phyloP scores from a whole-genome alignment of 768 basidiomycete genomes.

The Leccinum incarnatum region DNA sequence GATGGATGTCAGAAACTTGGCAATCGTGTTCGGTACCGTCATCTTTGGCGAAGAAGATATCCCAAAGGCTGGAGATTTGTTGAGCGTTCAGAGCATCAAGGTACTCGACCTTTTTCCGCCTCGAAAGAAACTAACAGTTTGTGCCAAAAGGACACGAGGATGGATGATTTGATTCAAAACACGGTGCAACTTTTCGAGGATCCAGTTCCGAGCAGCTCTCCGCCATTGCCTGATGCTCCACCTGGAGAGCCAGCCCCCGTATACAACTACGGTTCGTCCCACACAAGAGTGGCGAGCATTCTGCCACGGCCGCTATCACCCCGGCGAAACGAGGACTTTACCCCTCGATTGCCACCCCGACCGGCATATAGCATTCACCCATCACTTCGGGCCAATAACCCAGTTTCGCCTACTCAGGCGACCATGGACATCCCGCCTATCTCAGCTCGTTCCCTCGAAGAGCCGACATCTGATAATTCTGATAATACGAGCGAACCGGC shows the following conservation, averaged over 20 bases:
- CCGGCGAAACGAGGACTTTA: conserved; percentile 58
- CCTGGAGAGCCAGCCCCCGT: conserved; percentile 56
- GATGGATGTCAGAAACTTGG: conserved; percentile 91
- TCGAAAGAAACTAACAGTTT: conserved; percentile 24
- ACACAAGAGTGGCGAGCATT: conserved; percentile 61
- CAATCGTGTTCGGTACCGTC: conserved; percentile 85
- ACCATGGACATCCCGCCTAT: conserved; percentile 32
- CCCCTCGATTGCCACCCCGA: conserved; percentile 64
- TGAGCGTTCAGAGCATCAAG: conserved; percentile 75
- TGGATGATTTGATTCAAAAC: conserved; percentile 84
- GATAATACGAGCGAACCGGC: conserved; percentile 1
- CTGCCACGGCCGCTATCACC: conserved; percentile 24
- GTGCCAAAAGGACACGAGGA: conserved; percentile 55
- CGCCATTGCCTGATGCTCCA: conserved; percentile 74
- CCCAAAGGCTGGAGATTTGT: conserved; percentile 71
- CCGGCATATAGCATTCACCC: conserved; percentile 79
- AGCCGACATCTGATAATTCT: conserved; percentile 6
- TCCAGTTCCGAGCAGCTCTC: conserved; percentile 50
- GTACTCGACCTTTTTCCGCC: conserved; percentile 41
- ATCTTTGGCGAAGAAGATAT: conserved; percentile 93
- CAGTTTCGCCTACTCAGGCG: conserved; percentile 47
- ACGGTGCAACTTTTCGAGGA: conserved; percentile 63
- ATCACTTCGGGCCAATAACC: conserved; percentile 52
- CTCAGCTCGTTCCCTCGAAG: conserved; percentile 29
- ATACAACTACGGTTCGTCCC: conserved; percentile 67